A percentile compares a stretch with the other conserved stretches of the same genome.
Conservation (phyloP, 139 green algal genomes). For the Deuterostichococcus epilithicus region DNA sequence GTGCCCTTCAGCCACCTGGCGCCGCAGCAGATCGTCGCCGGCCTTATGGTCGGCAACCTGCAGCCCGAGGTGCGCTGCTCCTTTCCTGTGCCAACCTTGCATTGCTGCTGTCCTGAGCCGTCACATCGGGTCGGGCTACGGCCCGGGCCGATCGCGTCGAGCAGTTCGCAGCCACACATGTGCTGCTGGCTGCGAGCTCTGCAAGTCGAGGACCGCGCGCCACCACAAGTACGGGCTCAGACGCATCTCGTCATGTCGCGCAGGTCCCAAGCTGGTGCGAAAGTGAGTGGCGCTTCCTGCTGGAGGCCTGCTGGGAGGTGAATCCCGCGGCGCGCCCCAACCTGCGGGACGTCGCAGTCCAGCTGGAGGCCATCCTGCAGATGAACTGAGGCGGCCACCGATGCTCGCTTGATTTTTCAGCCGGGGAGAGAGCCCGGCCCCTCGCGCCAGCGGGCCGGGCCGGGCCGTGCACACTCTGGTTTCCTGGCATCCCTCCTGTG, state of each 20-base stretch:
- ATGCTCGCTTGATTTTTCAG: too few species aligned
- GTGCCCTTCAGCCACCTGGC: conserved; percentile 53
- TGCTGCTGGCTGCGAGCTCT: background rate
- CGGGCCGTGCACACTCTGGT: too few species aligned
- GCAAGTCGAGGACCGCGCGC: background rate
- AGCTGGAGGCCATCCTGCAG: conserved; percentile 56
- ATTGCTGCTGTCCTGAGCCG: background rate
- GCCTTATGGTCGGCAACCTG: conserved; percentile 58
- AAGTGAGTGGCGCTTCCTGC: conserved; percentile 65
- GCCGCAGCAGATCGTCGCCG: conserved; percentile 64
- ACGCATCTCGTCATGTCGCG: too few species aligned
- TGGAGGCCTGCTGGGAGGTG: conserved; percentile 73
- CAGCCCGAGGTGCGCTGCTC: conserved; percentile 32
- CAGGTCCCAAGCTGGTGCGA: conserved; percentile 68
- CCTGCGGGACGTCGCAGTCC: conserved; percentile 59
- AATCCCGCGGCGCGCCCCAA: conserved; percentile 54
- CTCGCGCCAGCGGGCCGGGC: too few species aligned
- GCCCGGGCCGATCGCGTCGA: too few species aligned
- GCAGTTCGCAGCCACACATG: background rate
- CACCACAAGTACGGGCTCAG: too few species aligned
- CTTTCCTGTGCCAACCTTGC: background rate
- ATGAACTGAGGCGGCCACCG: conserved; percentile 15
- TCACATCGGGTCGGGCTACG: too few species aligned
- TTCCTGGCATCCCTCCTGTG: too few species aligned
- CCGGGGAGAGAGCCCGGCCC: too few species aligned